Evolutionary conservation across 148 eudicot species (phyloP).

Genomic region (Camellia sinensis): DNA sequence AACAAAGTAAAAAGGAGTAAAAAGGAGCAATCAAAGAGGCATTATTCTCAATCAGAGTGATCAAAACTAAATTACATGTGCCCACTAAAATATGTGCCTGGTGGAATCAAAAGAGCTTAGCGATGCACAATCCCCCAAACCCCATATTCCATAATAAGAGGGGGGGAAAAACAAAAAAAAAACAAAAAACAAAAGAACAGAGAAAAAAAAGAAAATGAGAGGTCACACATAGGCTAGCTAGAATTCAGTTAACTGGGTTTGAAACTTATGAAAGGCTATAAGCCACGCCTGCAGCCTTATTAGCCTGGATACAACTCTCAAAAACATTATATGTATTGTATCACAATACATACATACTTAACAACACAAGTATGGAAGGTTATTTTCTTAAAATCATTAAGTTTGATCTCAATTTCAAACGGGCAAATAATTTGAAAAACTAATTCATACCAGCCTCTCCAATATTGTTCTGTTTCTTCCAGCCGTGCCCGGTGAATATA

Average conservation of each 20-base stretch:
- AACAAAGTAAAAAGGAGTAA: too few species aligned
- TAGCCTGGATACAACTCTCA: background rate
- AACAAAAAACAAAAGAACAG: background rate
- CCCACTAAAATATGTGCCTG: background rate
- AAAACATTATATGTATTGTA: background rate
- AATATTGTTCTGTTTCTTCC: conserved; percentile 81
- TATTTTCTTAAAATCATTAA: background rate
- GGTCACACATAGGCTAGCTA: background rate
- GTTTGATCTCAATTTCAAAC: background rate
- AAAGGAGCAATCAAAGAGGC: background rate
- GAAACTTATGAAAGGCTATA: background rate
- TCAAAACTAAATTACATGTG: background rate
- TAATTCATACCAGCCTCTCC: conserved; percentile 90
- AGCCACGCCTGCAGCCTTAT: background rate
- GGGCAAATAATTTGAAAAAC: background rate
- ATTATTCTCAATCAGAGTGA: background rate
- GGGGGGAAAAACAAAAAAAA: background rate
- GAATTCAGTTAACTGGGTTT: background rate
- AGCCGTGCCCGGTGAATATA: conserved; percentile 69
- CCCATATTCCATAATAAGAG: background rate
- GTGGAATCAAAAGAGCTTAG: background rate
- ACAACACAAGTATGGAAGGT: background rate
- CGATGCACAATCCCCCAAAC: background rate
- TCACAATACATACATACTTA: background rate
- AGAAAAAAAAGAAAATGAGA: background rate